phyloP scores from a whole-genome alignment of 352 stramenopile species.

The Globisporangium lucens region DNA sequence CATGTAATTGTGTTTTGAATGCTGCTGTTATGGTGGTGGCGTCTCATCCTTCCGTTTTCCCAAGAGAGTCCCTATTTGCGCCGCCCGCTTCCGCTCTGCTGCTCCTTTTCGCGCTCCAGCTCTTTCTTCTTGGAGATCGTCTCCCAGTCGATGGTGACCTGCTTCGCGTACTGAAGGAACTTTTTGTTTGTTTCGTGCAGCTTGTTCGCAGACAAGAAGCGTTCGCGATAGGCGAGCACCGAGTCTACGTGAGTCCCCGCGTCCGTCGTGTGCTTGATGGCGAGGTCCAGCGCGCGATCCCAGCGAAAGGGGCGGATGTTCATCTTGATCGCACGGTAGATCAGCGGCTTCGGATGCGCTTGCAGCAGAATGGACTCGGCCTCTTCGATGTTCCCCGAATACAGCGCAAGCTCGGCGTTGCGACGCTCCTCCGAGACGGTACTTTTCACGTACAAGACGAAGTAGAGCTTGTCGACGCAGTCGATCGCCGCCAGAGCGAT shows the following conservation, averaged over 20 bases:
- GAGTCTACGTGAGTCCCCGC: slow-evolving; percentile 88
- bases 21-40: not conserved
- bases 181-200: slow-evolving; percentile 86
- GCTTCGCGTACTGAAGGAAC: slow-evolving; percentile 85
- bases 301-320: slow-evolving; percentile 90
- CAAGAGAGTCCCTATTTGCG: slow-evolving; percentile 42
- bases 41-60: not conserved
- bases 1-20: slow-evolving; percentile 8
- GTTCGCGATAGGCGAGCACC: slow-evolving; percentile 86
- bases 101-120: slow-evolving; percentile 77
- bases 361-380: slow-evolving; percentile 92
- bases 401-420: slow-evolving; percentile 88
- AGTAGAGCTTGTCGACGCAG: slow-evolving; percentile 93
- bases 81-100: slow-evolving; percentile 37
- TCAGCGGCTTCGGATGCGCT: slow-evolving; percentile 76
- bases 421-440: slow-evolving; percentile 79
- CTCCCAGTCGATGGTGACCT: slow-evolving; percentile 88
- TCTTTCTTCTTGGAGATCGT: slow-evolving; percentile 90
- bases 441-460: slow-evolving; percentile 88
- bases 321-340: slow-evolving; percentile 94
- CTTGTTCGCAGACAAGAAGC: slow-evolving; percentile 83
- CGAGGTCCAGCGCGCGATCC: slow-evolving; percentile 85
- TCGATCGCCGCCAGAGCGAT: slow-evolving; percentile 90
- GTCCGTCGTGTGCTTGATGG: slow-evolving; percentile 86
- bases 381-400: slow-evolving; percentile 83